Evolutionary conservation across 192 early-diverging fungal species (phyloP), one percentile per base, ranked within the genome.

Genomic region (Entomortierella parvispora): DNA sequence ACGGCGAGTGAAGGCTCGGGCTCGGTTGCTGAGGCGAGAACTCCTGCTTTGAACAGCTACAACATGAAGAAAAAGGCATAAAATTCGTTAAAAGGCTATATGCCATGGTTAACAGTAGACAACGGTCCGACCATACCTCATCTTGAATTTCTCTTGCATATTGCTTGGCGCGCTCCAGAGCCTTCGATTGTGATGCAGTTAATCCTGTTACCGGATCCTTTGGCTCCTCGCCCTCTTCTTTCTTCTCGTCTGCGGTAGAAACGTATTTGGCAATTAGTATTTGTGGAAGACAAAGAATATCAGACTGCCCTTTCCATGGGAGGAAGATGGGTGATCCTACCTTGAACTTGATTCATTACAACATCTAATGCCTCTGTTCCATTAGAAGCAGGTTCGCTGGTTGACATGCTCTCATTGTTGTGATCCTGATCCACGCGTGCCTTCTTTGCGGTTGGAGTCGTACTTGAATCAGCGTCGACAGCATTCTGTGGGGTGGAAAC

Each of bases 1-100:
- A 68, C 40, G 10, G 66, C 74, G 28, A 77, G 61, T 4, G 65
- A 63, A 12, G 74, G 65, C 31, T 77, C 74, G n/a, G 74, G 65
- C 29, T 77, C 74, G 0, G 61, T 54, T 43, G 42, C 65, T 26
- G 74, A 77, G 1, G 66, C 22, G 9, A 77, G 25, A 8, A 52
- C 45, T 10, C 74, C 74, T 58, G 66, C 45, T 11, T 51, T 62
- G 8, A 68, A 58, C 11, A 77, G 52, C 74, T 77, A 58, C 2
- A 20, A 18, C 40, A n/a, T n/a, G n/a, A n/a, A 23, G 2, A 45
- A 20, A 45, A 11, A 22, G 12, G 22, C 29, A 59, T 14, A 37
- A 2, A 44, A 34, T 25, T n/a, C 26, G 50, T 18, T 4, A 52
- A 17, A 4, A 18, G 18, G 55, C 40, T 40, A 40, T 4, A 26